Base-by-base conservation (phyloP, 2,329 filamentous ascomycete genomes). In the Monosporascus sp. region DNA sequence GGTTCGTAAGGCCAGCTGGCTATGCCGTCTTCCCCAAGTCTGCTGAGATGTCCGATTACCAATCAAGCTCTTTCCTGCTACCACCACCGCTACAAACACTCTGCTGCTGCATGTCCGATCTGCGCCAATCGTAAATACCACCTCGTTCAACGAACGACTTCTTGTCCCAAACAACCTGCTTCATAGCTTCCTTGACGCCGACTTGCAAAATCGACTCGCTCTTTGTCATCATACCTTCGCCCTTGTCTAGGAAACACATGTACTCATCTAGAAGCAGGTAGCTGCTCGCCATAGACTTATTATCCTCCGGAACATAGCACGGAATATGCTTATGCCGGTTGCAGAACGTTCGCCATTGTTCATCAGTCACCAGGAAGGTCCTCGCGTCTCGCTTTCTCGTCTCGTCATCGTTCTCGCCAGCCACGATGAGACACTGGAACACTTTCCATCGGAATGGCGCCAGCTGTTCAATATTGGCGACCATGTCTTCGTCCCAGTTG, bases 251-350 rank as follows among this genome's bases (percentile, higher is more conserved):
- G 58, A 80, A 80, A 43, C 77, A 66, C 61, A 80, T 62, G 52
- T 72, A 75, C 65, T 81, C 78, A 54, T 81, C 78, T 24, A 81
- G 54, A 37, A 82, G 68, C 17, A 82, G 67, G 60, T 81, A 81
- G 49, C 70, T 75, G 37, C 67, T 72, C 2, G 70, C 73, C 78
- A 82, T 82, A 22, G 77, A 52, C 1, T 69, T 59, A 52, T 82
- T 82, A 4, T 69, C 62, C 61, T 82, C 78, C 0, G 76, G 72
- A 3, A 79, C 72, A 47, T 77, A 75, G 38, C 68, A 72, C 15
- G 60, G 49, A 44, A 76, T 63, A 39, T 73, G 64, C 24, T 61
- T 51, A 52, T 81, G 76, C 48, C 68, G 64, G 4, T 69, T 55
- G 55, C 76, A 80, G 61, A 81, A 82, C 0, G 48, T 51, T 43